Percentiles rank a stretch among this genome's conserved stretches.
phyloP scores from a whole-genome alignment of 345 rosid species.

The Linum trigynum region DNA sequence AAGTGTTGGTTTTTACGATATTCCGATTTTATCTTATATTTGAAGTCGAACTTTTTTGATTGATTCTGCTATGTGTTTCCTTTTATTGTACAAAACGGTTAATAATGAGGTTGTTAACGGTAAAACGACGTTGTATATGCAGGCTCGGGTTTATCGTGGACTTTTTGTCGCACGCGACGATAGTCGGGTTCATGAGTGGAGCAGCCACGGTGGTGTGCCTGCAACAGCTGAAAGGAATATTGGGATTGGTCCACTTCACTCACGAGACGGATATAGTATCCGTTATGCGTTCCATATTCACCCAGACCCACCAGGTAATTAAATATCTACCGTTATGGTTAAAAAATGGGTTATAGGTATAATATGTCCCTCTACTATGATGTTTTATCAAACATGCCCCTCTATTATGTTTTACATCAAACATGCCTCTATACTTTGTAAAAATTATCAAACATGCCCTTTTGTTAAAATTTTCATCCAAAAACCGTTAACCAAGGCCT shows the following conservation, averaged over 20 bases:
- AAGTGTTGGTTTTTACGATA: too few relatives aligned
- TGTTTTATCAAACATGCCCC: too few relatives aligned
- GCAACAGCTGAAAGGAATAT: conserved; percentile 37
- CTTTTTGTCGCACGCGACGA: conserved; percentile 37
- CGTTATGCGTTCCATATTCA: conserved; percentile 28
- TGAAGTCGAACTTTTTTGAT: background rate
- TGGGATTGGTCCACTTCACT: conserved; percentile 29
- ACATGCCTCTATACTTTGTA: too few relatives aligned
- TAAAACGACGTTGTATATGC: background rate
- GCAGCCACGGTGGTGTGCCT: conserved; percentile 38
- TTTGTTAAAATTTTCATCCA: too few relatives aligned
- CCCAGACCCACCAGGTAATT: conserved; percentile 21
- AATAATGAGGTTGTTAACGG: background rate
- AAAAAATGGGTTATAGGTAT: too few relatives aligned
- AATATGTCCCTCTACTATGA: background rate
- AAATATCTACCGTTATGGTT: background rate
- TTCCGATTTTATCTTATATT: too few relatives aligned
- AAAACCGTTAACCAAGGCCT: too few relatives aligned
- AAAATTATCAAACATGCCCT: too few relatives aligned
- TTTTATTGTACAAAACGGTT: background rate
- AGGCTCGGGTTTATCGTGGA: conserved; percentile 40
- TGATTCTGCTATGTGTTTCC: background rate
- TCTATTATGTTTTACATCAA: too few relatives aligned
- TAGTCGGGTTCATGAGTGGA: conserved; percentile 43
- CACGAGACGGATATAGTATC: conserved; percentile 26